Percentiles rank a stretch among this genome's conserved stretches.
Evolutionary conservation across 176 grass and related monocot species (phyloP).

Genomic region (Eragrostis curvula): DNA sequence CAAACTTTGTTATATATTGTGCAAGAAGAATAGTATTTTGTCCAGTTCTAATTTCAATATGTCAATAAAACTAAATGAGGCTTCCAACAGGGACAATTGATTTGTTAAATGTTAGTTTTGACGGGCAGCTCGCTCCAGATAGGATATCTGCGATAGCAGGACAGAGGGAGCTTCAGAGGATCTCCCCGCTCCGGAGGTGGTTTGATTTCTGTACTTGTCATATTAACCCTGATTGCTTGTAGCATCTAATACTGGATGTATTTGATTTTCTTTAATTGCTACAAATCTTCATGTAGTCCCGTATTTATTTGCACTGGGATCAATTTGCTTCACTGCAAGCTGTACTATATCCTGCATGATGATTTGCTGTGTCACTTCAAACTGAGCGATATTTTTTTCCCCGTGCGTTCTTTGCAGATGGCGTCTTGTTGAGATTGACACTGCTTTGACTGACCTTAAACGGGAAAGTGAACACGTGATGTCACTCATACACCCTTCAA

Average conservation of each 20-base stretch:
- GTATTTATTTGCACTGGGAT: background rate
- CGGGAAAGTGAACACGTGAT: conserved; percentile 78
- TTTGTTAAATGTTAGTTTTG: conserved; percentile 99
- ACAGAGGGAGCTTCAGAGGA: conserved; percentile 73
- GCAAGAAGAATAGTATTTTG: conserved; percentile 19
- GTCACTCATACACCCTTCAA: conserved; percentile 91
- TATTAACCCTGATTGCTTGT: conserved; percentile 1
- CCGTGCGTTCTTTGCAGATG: conserved; percentile 55
- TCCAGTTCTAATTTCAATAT: background rate
- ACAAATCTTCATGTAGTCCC: conserved; percentile 1
- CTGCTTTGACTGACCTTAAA: conserved; percentile 69
- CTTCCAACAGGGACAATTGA: conserved; percentile 76
- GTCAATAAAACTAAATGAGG: conserved; percentile 23
- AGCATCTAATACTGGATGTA: background rate
- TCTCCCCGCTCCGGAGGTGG: conserved; percentile 78
- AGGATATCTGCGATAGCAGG: conserved; percentile 80
- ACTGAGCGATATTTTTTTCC: background rate
- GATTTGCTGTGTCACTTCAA: conserved; percentile 4
- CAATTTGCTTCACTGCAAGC: conserved; percentile 15
- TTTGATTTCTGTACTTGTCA: conserved; percentile 26
- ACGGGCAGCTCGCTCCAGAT: conserved; percentile 82
- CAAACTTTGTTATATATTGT: conserved; percentile 28
- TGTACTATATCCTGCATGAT: background rate
- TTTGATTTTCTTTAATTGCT: conserved; percentile 24
- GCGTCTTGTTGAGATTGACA: conserved; percentile 89